Conservation (phyloP, 345 rosid species). For the Carallia brachiata region DNA sequence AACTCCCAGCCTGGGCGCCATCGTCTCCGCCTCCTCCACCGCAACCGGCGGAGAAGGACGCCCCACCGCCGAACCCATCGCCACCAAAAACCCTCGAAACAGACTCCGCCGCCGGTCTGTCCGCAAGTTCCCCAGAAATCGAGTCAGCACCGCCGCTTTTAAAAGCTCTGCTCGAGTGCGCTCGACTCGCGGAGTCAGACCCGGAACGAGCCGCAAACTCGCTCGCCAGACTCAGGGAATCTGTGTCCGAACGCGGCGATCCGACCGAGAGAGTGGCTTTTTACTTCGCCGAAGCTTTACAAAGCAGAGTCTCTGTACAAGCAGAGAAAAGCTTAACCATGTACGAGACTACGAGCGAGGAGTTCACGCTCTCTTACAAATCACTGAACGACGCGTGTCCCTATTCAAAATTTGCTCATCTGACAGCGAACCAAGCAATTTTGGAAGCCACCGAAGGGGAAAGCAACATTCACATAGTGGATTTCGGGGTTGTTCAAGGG, state of each 20-base stretch:
- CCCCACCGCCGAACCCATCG: conserved; percentile 21
- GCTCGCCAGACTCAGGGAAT: conserved; percentile 46
- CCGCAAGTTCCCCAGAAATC: conserved; percentile 34
- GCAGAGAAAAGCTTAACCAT: conserved; percentile 23
- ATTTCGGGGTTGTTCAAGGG: conserved; percentile 91
- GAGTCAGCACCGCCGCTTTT: conserved; percentile 49
- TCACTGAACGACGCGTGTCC: conserved; percentile 90
- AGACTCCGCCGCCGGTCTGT: conserved; percentile 21
- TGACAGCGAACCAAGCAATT: conserved; percentile 92
- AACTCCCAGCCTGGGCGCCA: conserved; percentile 40
- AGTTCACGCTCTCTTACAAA: conserved; percentile 61
- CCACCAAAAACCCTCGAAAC: conserved; percentile 6
- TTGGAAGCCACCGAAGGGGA: conserved; percentile 78
- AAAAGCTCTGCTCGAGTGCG: conserved; percentile 61
- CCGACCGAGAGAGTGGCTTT: conserved; percentile 70
- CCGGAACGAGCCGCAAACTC: conserved; percentile 50
- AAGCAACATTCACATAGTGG: conserved; percentile 77
- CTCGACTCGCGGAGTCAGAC: conserved; percentile 55
- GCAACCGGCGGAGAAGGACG: conserved; percentile 28
- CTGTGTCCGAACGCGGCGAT: conserved; percentile 63
- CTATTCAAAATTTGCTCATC: conserved; percentile 80
- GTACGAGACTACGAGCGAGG: conserved; percentile 42
- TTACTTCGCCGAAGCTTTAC: conserved; percentile 74
- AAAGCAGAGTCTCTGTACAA: conserved; percentile 34
- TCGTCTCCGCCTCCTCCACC: conserved; percentile 40